These are phyloP conservation scores for Dipodascus albidus DNA, from an alignment of 805 yeast species.

Conservation along the genomic window DNA sequence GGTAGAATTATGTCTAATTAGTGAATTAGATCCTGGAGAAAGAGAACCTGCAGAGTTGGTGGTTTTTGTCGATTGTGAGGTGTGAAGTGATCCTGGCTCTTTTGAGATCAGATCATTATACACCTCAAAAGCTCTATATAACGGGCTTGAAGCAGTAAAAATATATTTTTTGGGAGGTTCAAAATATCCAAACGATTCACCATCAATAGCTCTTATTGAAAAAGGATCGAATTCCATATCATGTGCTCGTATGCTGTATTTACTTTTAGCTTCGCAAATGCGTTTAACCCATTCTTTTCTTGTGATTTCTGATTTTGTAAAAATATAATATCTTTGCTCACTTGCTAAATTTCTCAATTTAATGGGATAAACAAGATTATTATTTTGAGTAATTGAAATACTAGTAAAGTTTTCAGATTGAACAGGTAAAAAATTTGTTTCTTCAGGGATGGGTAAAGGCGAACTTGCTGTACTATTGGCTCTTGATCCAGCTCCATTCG, in stretches of 20 bases:
- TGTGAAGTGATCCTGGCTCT: neutral
- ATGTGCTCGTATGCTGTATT: neutral
- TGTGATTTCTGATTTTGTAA: neutral
- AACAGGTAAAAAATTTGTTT: slow-evolving; percentile 32
- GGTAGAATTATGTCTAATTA: slow-evolving; percentile 22
- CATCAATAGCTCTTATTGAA: neutral
- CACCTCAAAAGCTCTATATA: neutral
- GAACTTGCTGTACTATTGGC: slow-evolving; percentile 22
- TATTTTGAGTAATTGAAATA: neutral
- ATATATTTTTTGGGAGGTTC: neutral
- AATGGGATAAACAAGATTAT: neutral
- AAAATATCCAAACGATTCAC: neutral
- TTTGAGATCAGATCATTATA: neutral
- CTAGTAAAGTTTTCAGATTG: slow-evolving; percentile 13
- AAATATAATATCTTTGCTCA: neutral
- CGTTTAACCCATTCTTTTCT: neutral
- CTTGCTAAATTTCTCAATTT: neutral
- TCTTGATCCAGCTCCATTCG: slow-evolving; percentile 23
- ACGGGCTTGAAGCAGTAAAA: neutral
- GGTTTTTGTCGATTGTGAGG: neutral
- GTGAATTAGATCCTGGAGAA: neutral
- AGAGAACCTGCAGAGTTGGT: neutral
- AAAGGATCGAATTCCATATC: neutral
- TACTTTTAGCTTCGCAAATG: neutral
- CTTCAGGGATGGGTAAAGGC: slow-evolving; percentile 42